Conservation (phyloP, 2,329 filamentous ascomycete genomes). For the Fusarium chaquense region DNA sequence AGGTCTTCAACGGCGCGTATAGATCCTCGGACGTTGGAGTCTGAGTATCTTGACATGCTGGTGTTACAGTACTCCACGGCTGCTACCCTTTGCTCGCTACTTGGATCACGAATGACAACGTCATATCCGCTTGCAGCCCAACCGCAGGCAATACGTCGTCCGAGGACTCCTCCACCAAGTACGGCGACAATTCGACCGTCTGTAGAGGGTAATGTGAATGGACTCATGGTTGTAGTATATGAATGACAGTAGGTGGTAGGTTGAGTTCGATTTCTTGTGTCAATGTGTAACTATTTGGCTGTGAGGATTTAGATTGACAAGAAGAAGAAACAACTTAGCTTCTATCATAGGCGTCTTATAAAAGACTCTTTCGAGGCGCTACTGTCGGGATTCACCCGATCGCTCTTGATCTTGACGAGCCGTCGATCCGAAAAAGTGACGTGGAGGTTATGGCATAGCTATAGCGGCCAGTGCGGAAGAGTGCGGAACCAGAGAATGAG, state of each 20-base stretch:
- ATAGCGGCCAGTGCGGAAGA: not conserved
- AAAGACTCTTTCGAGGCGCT: not conserved
- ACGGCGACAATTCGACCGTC: not conserved
- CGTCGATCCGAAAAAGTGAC: not conserved
- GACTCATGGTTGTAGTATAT: not conserved
- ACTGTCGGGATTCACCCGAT: not conserved
- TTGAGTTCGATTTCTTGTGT: not conserved
- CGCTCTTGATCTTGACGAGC: not conserved
- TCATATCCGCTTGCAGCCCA: conserved; percentile 25
- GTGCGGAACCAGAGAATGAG: not conserved
- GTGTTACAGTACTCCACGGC: conserved; percentile 11
- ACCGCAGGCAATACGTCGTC: conserved; percentile 13
- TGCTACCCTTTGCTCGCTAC: conserved; percentile 2
- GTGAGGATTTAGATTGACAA: too few relatives aligned
- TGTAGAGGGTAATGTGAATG: conserved; percentile 4
- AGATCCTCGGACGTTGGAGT: not conserved
- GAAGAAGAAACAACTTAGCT: not conserved
- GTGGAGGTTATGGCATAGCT: not conserved
- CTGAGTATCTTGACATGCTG: conserved; percentile 5
- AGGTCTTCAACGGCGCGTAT: not conserved
- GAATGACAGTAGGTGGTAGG: too few relatives aligned
- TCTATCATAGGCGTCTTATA: not conserved
- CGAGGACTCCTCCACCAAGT: conserved; percentile 11
- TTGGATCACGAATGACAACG: conserved; percentile 16
- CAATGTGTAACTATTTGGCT: not conserved